These are phyloP conservation scores for Fragosphaeria purpurea DNA, from an alignment of 2,329 filamentous ascomycete genomes.

Conservation along the genomic window DNA sequence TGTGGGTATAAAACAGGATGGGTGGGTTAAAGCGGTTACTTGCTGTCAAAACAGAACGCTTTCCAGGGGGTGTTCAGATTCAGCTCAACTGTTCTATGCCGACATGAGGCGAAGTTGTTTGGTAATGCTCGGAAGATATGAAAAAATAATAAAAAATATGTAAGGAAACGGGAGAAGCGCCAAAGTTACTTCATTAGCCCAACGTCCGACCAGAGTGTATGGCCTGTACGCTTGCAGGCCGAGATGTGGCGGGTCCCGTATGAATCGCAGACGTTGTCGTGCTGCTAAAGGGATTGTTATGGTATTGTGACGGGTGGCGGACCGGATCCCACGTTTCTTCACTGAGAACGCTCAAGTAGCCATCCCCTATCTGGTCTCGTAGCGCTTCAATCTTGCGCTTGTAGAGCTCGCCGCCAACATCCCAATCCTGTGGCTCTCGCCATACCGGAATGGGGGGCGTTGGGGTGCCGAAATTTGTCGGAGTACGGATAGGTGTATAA, in stretches of 20 bases:
- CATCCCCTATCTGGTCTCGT: conserved; percentile 74
- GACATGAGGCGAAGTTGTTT: too few species aligned
- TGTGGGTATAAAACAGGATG: too few species aligned
- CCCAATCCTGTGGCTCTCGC: conserved; percentile 47
- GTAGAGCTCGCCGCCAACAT: conserved; percentile 65
- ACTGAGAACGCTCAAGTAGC: conserved; percentile 76
- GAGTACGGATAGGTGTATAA: conserved; percentile 10
- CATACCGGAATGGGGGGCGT: conserved; percentile 15
- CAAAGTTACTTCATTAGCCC: conserved; percentile 23
- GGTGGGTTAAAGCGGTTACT: too few species aligned
- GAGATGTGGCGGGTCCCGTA: conserved; percentile 24
- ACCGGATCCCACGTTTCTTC: conserved; percentile 58
- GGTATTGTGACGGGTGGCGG: conserved; percentile 26
- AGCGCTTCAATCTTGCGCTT: conserved; percentile 80
- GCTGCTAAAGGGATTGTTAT: conserved; percentile 27
- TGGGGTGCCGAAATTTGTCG: background rate
- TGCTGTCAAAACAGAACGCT: too few species aligned
- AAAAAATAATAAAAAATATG: too few species aligned
- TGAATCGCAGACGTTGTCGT: conserved; percentile 26
- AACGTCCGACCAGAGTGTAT: conserved; percentile 45
- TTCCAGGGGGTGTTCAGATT: too few species aligned
- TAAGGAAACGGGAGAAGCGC: background rate
- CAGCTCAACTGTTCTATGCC: too few species aligned
- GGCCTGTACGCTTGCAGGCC: conserved; percentile 32
- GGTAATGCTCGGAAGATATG: too few species aligned